A percentile compares a stretch with the other conserved stretches of the same genome.
Conservation (phyloP, 225 moss, liverwort and hornwort species). For the Physcomitrellopsis africana region DNA sequence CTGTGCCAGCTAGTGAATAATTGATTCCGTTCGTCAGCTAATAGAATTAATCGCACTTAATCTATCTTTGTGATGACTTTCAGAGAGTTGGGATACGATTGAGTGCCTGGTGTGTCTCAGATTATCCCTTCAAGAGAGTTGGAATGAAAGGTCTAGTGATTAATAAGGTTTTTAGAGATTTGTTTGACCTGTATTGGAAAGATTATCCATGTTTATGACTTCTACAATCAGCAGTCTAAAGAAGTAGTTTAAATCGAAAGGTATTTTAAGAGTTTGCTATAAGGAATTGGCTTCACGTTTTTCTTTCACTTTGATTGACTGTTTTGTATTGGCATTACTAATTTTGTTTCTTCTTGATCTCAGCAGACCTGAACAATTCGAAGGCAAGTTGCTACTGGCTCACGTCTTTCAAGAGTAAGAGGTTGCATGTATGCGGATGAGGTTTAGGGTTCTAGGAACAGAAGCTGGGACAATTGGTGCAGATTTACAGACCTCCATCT, state of each 20-base stretch:
- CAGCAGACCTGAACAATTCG: slow-evolving; percentile 32
- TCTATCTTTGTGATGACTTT: slow-evolving; percentile 9
- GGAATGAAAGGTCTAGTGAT: too few species aligned
- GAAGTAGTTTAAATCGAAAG: too few species aligned
- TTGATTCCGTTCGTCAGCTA: not conserved
- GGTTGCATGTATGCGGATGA: slow-evolving; percentile 37
- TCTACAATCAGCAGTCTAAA: too few species aligned
- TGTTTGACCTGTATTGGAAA: too few species aligned
- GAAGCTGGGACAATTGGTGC: slow-evolving; percentile 12
- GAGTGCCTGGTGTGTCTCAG: too few species aligned
- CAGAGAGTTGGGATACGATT: too few species aligned
- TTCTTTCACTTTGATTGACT: not conserved
- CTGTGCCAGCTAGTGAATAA: not conserved
- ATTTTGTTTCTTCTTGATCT: slow-evolving; percentile 38
- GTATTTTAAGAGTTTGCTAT: too few species aligned
- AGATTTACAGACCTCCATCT: slow-evolving; percentile 19
- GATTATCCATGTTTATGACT: too few species aligned
- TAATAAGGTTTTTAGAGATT: too few species aligned
- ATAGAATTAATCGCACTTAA: not conserved
- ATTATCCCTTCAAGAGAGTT: too few species aligned
- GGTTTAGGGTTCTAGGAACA: slow-evolving; percentile 35
- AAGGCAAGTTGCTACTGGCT: slow-evolving; percentile 19
- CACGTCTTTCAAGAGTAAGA: slow-evolving; percentile 35
- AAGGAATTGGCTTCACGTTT: too few species aligned
- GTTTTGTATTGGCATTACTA: slow-evolving; percentile 20